Conservation (phyloP, 1,139 yeast genomes). For the Pichia sp. region DNA sequence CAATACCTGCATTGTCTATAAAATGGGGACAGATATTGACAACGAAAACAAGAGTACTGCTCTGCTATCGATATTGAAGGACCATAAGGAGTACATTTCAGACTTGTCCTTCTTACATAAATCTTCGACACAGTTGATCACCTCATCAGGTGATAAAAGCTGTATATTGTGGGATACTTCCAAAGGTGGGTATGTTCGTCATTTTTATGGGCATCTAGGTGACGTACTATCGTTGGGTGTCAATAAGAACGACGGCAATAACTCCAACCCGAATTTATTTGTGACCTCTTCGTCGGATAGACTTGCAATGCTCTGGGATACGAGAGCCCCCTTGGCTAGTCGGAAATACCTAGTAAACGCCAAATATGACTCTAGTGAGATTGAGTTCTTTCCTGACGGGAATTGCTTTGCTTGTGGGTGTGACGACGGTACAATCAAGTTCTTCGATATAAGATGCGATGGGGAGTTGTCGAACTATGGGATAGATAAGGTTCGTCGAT, state of each 20-base stretch:
- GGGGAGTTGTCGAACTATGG: slow-evolving; percentile 58
- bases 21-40: slow-evolving; percentile 24
- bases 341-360: slow-evolving; percentile 60
- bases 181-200: slow-evolving; percentile 50
- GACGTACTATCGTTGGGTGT: slow-evolving; percentile 62
- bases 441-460: slow-evolving; percentile 76
- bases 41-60: slow-evolving; percentile 23
- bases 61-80: slow-evolving; percentile 55
- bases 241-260: slow-evolving; percentile 20
- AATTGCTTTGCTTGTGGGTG: slow-evolving; percentile 64
- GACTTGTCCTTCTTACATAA: slow-evolving; percentile 59
- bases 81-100: slow-evolving; percentile 80
- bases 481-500: slow-evolving; percentile 26
- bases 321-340: slow-evolving; percentile 47
- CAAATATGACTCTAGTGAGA: slow-evolving; percentile 58
- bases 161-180: slow-evolving; percentile 76
- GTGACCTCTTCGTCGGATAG: slow-evolving; percentile 75
- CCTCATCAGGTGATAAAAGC: slow-evolving; percentile 83
- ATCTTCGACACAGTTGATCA: slow-evolving; percentile 49
- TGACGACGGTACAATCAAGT: slow-evolving; percentile 71
- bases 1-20: slow-evolving; percentile 70
- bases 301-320: slow-evolving; percentile 68
- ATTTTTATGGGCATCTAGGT: slow-evolving; percentile 72
- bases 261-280: slow-evolving; percentile 36
- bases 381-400: slow-evolving; percentile 70